A percentile compares a stretch with the other conserved stretches of the same genome.
Conservation (phyloP, 2,329 filamentous ascomycete species). For the Chrysosporium queenslandicum region DNA sequence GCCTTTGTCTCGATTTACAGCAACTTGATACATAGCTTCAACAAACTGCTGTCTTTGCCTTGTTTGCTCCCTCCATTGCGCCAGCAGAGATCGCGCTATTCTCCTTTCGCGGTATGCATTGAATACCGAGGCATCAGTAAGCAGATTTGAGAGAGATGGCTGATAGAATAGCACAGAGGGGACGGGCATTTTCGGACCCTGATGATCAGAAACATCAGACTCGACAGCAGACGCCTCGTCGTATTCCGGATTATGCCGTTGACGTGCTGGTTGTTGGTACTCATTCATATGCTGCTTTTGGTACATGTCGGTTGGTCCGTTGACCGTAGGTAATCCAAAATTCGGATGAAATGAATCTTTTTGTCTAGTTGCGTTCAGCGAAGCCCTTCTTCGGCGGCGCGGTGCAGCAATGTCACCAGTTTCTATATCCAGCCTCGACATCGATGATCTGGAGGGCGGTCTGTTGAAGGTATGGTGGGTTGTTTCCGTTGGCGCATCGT, state of each 20-base stretch:
- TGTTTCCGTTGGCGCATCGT: conserved; percentile 45
- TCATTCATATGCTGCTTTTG: background rate
- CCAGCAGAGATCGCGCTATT: conserved; percentile 33
- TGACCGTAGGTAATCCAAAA: background rate
- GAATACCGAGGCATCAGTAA: conserved; percentile 43
- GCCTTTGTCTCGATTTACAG: conserved; percentile 42
- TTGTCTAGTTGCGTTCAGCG: background rate
- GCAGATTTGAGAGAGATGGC: conserved; percentile 43
- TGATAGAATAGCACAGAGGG: conserved; percentile 37
- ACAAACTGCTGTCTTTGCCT: conserved; percentile 30
- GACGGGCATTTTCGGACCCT: conserved; percentile 8
- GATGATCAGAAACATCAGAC: conserved; percentile 6
- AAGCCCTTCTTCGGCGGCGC: conserved; percentile 7
- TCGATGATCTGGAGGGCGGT: conserved; percentile 36
- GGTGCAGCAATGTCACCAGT: conserved; percentile 1
- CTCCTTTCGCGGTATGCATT: conserved; percentile 35
- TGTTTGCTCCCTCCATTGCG: conserved; percentile 41
- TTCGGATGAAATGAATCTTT: background rate
- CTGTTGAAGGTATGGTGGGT: conserved; percentile 35
- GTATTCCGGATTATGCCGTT: background rate
- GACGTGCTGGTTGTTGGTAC: background rate
- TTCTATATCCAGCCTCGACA: conserved; percentile 34
- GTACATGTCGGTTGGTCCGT: background rate
- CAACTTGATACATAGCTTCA: conserved; percentile 34
- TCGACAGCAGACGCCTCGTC: conserved; percentile 8